Evolutionary conservation across 2,329 filamentous ascomycete species (phyloP).

Genomic region (Calonectria montana): DNA sequence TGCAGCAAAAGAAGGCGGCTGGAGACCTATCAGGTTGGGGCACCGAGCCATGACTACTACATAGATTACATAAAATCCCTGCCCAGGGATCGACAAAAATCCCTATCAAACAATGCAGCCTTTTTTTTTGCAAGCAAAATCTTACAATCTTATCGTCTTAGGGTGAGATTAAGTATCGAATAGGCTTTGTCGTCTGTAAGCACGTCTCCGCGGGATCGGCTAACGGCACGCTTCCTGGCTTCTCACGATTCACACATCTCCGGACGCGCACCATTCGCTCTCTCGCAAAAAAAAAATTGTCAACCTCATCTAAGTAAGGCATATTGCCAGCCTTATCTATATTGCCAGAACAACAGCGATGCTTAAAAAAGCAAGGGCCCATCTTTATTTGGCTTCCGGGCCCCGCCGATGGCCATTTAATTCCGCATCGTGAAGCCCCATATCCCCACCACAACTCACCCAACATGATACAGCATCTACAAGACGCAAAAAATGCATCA

Average conservation of each 20-base stretch:
- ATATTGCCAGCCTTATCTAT: neutral
- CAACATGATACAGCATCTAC: neutral
- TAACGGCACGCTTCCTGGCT: neutral
- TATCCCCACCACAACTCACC: neutral
- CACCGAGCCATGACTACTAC: neutral
- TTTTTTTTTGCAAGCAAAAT: neutral
- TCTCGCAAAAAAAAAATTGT: neutral
- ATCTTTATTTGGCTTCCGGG: neutral
- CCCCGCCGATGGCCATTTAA: neutral
- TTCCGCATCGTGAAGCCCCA: neutral
- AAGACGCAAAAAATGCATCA: neutral
- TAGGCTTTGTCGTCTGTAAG: neutral
- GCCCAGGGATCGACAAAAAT: neutral
- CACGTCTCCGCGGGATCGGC: neutral
- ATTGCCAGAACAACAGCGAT: neutral
- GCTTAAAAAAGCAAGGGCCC: neutral
- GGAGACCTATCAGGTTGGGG: neutral
- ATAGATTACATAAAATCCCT: slow-evolving; percentile 7
- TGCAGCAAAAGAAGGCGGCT: neutral
- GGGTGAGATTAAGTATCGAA: neutral
- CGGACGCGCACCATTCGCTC: neutral
- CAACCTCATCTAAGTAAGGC: neutral
- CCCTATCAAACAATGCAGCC: neutral
- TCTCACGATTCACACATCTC: neutral
- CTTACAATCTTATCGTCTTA: neutral